Base-by-base conservation (phyloP, 2,329 filamentous ascomycete genomes). In the Cladosporium sp. region DNA sequence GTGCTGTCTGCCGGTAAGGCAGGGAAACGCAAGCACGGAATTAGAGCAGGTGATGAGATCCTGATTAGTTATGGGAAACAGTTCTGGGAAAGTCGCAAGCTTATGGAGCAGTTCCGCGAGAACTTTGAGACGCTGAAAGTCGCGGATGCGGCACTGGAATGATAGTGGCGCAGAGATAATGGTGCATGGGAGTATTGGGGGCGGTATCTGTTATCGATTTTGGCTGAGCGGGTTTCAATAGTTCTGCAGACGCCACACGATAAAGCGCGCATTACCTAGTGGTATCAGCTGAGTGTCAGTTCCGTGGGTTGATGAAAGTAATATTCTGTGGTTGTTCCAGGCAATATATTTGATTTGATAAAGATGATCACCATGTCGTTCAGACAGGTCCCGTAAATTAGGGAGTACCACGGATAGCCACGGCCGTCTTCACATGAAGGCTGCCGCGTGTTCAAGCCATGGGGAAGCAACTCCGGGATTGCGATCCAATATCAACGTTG, bases 31-130 rank as follows among this genome's bases (percentile, higher is more conserved):
- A 76, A 78, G 40, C 78, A 77, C 26, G 83, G 83, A 1, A 81
- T 85, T 52, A 72, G 70, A 26, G 81, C 78, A 65, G 82, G 81
- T 2, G 77, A 83, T 65, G 83, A 85, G 73, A 80, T 85, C 52
- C 74, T 84, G 31, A 77, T 85, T n/a, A 83, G 78, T 69, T 85
- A 85, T 70, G 83, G 83, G 33, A 84, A 84, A 56, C 68, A 70
- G 3, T 74, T 67, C 50, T 74, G 73, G 65, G 77, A 79, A 69
- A 76, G 78, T 28, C 62, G 73, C 23, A 67, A 70, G 69, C 65
- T 65, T 55, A 44, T 74, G 62, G 72, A 63, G 14, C 65, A 59
- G 60, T 72, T 74, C 61, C 58, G 73, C 33, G 70, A 71, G 65
- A 71, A 75, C 61, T 64, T 62, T 16, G 72, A 70, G 63, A 74